Conservation (phyloP, 495 filamentous ascomycete species). For the Opeltia flavorubescens region DNA sequence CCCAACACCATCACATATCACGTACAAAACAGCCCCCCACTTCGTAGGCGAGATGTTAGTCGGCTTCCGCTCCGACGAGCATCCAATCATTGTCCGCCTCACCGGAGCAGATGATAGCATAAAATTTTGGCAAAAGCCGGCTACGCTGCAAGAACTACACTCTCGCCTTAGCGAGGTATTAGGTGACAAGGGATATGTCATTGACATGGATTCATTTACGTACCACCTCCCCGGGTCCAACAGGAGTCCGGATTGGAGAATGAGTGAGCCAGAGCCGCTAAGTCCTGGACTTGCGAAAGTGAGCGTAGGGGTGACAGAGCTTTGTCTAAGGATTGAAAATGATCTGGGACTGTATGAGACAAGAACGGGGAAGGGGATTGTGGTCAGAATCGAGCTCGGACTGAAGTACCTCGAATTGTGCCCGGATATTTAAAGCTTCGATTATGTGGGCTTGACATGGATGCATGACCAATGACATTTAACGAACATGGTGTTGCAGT, state of each 20-base stretch:
- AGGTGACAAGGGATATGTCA: slow-evolving; percentile 4
- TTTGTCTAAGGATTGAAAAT: slow-evolving; percentile 17
- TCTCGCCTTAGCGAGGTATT: slow-evolving; percentile 9
- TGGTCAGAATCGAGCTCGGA: slow-evolving; percentile 10
- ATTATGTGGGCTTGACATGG: too few species aligned
- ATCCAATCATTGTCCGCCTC: slow-evolving; percentile 16
- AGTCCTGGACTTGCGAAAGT: slow-evolving; percentile 7
- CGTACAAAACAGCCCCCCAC: background rate
- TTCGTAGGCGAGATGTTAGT: slow-evolving; percentile 14
- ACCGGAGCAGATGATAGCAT: slow-evolving; percentile 14
- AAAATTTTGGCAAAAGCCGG: slow-evolving; percentile 17
- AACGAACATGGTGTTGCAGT: too few species aligned
- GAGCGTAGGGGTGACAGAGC: slow-evolving; percentile 9
- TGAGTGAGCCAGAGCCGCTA: background rate
- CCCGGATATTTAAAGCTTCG: too few species aligned
- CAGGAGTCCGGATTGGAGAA: slow-evolving; percentile 2
- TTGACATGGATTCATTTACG: background rate
- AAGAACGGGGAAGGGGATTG: slow-evolving; percentile 13
- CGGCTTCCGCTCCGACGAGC: slow-evolving; percentile 14
- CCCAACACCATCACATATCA: background rate
- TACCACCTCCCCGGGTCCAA: slow-evolving; percentile 1
- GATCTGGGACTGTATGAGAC: slow-evolving; percentile 23
- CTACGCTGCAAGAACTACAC: slow-evolving; percentile 14
- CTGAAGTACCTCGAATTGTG: too few species aligned
- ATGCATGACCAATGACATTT: too few species aligned